Percentiles rank a stretch among this genome's conserved stretches.
Conservation (phyloP, 1,139 yeast genomes). For the Hansenula lynferdii region DNA sequence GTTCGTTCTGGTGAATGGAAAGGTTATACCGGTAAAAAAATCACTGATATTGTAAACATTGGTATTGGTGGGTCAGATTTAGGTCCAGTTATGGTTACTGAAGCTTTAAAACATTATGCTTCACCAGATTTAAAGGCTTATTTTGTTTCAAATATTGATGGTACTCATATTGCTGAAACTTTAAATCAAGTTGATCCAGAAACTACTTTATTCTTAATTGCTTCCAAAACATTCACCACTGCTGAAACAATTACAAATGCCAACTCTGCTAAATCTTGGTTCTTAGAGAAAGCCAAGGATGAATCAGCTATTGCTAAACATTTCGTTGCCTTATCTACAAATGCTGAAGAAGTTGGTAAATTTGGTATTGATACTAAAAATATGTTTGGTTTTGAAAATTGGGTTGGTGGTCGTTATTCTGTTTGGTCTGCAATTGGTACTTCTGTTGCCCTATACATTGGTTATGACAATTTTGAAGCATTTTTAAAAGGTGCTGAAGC, state of each 20-base stretch:
- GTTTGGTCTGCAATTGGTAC: constrained; percentile 99
- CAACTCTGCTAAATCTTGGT: constrained; percentile 92
- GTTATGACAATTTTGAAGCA: constrained; percentile 85
- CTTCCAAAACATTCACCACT: constrained; percentile 98
- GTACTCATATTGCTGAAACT: constrained; percentile 94
- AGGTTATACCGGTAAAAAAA: constrained; percentile 93
- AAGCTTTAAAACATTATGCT: constrained; percentile 89
- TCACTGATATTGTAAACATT: constrained; percentile 91
- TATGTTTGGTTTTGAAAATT: constrained; percentile 97
- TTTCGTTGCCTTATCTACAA: constrained; percentile 94
- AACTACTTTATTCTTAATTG: constrained; percentile 89
- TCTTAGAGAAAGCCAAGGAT: constrained; percentile 68
- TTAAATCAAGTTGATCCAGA: constrained; percentile 76
- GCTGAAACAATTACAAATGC: constrained; percentile 98
- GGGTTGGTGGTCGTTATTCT: constrained; percentile 99
- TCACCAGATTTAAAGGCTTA: constrained; percentile 74
- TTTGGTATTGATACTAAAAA: constrained; percentile 96
- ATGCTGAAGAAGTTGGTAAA: constrained; percentile 83
- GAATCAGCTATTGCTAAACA: constrained; percentile 83
- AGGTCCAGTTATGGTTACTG: constrained; percentile 99
- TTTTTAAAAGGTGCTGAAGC: constrained; percentile 98
- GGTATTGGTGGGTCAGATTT: constrained; percentile 99
- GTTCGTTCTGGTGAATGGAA: constrained; percentile 94
- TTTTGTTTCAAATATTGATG: constrained; percentile 97
- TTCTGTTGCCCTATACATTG: constrained; percentile 91